These are phyloP conservation scores for Rhytidiadelphus loreus DNA, from an alignment of 225 moss, liverwort and hornwort genomes.

Conservation along the genomic window DNA sequence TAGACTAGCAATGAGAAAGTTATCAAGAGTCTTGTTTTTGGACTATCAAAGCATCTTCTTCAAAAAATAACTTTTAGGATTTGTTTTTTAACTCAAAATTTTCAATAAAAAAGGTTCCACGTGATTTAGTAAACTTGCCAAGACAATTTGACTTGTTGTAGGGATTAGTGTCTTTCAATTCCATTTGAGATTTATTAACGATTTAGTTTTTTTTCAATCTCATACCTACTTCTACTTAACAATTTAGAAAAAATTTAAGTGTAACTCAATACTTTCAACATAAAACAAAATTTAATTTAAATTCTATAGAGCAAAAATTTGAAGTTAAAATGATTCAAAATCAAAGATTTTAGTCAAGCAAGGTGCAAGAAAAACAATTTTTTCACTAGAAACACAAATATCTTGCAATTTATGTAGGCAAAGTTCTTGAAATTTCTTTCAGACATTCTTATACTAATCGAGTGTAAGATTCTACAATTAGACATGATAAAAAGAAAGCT, in stretches of 20 bases:
- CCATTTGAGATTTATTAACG: neutral
- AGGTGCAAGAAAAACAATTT: neutral
- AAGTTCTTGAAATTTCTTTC: neutral
- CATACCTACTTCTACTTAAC: rapidly evolving
- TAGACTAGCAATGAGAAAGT: no score
- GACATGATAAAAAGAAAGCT: no score
- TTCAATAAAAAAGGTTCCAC: neutral
- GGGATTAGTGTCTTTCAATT: neutral
- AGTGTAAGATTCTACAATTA: neutral
- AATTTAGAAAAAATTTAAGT: neutral
- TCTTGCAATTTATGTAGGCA: rapidly evolving
- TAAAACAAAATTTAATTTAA: rapidly evolving
- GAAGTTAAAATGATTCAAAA: neutral
- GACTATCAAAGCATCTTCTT: no score
- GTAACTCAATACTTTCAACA: neutral
- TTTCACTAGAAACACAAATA: neutral
- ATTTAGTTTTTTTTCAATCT: neutral
- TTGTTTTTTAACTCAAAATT: no score
- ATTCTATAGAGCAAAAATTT: neutral
- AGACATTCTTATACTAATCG: neutral
- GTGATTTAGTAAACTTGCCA: neutral
- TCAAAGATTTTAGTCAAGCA: neutral
- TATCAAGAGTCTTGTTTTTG: no score
- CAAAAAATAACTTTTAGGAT: no score
- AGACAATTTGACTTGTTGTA: neutral